phyloP scores from a whole-genome alignment of 2,329 filamentous ascomycete species.

The Dactylellina drechsleri region DNA sequence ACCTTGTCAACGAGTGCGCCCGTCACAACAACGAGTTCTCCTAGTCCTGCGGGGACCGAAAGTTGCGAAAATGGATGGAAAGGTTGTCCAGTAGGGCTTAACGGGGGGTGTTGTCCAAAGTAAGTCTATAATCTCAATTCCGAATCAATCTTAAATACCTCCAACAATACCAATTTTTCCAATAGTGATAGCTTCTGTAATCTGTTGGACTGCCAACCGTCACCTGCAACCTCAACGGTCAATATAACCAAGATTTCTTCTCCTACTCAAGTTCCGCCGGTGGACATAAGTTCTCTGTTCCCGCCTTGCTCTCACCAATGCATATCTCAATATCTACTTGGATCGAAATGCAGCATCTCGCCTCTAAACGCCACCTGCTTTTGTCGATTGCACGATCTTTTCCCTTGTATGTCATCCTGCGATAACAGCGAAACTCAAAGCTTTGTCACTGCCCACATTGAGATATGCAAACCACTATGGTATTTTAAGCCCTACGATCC shows the following conservation, averaged over 20 bases:
- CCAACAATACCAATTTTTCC: background rate
- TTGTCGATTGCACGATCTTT: conserved; percentile 44
- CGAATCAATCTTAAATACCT: background rate
- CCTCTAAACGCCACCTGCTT: conserved; percentile 45
- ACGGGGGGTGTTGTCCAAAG: conserved; percentile 47
- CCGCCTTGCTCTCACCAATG: conserved; percentile 44
- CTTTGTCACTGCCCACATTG: conserved; percentile 29
- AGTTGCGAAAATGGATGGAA: conserved; percentile 43
- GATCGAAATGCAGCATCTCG: conserved; percentile 20
- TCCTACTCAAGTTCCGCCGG: conserved; percentile 27
- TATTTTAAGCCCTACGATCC: conserved; percentile 43
- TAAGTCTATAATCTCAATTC: background rate
- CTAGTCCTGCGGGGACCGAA: conserved; percentile 5
- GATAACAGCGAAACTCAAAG: conserved; percentile 6
- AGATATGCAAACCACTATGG: conserved; percentile 44
- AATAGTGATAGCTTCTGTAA: conserved; percentile 37
- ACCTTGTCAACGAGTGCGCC: conserved; percentile 12
- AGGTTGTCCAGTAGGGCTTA: conserved; percentile 29
- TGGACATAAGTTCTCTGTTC: conserved; percentile 38
- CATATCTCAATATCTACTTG: conserved; percentile 36
- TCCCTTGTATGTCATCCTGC: conserved; percentile 38
- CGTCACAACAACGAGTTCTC: background rate
- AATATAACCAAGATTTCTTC: conserved; percentile 33
- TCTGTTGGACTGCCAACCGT: conserved; percentile 36
- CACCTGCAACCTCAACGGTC: conserved; percentile 11